Conservation (phyloP, 208 protist genomes). For the Angomonas deanei region DNA sequence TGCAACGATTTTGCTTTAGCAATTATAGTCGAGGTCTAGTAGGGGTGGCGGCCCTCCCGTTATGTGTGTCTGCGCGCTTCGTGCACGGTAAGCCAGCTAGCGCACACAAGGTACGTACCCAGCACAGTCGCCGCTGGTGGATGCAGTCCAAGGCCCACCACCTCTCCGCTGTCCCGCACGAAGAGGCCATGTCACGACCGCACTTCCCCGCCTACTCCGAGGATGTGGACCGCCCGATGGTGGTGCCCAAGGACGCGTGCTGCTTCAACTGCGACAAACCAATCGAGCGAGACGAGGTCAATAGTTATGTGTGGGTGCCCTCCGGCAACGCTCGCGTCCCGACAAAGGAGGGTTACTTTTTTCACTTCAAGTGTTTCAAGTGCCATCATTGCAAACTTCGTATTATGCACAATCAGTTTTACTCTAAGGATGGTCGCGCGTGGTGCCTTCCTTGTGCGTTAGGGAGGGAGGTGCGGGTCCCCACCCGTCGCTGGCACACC, state of each 20-base stretch:
- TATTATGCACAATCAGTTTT: slow-evolving; percentile 88
- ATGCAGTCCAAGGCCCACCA: slow-evolving; percentile 86
- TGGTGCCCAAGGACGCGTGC: slow-evolving; percentile 61
- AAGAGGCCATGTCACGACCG: slow-evolving; percentile 66
- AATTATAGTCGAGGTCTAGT: too few species aligned
- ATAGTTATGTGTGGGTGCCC: slow-evolving; percentile 88
- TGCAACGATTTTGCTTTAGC: too few species aligned
- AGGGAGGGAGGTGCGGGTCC: slow-evolving; percentile 74
- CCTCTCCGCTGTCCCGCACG: slow-evolving; percentile 72
- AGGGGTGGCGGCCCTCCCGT: not conserved
- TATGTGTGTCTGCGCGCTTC: not conserved
- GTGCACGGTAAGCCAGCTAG: slow-evolving; percentile 87
- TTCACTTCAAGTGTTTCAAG: slow-evolving; percentile 89
- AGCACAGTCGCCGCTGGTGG: slow-evolving; percentile 87
- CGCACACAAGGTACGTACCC: slow-evolving; percentile 83
- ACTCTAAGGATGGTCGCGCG: slow-evolving; percentile 79
- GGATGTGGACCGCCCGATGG: slow-evolving; percentile 78
- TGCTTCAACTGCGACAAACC: slow-evolving; percentile 84
- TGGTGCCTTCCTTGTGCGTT: slow-evolving; percentile 83
- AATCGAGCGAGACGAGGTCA: slow-evolving; percentile 57
- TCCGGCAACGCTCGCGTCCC: slow-evolving; percentile 79
- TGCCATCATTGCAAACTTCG: slow-evolving; percentile 82
- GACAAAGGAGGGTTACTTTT: slow-evolving; percentile 85
- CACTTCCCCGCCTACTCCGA: slow-evolving; percentile 85
- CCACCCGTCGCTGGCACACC: slow-evolving; percentile 84